These are phyloP conservation scores for Vanderwaltozyma yarrowii DNA, from an alignment of 805 yeast genomes.

Conservation along the genomic window DNA sequence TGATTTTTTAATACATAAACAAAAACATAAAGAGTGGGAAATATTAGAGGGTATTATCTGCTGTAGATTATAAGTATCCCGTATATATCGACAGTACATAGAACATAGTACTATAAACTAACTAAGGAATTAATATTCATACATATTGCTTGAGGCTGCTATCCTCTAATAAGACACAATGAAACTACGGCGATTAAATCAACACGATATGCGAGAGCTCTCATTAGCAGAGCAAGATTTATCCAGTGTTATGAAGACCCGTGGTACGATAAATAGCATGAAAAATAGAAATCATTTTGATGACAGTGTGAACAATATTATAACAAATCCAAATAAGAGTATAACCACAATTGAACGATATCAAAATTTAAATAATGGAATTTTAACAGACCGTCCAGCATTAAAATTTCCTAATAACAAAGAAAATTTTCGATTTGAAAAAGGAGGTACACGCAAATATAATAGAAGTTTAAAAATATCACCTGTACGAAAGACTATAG, in stretches of 20 bases:
- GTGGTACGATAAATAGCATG: neutral
- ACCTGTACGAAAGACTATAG: neutral
- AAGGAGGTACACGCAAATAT: neutral
- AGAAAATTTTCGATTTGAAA: neutral
- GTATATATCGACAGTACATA: no score
- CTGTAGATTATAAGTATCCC: no score
- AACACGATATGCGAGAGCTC: constrained; percentile 1
- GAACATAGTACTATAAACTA: no score
- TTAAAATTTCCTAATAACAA: neutral
- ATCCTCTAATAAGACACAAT: neutral
- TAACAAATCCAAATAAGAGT: no score
- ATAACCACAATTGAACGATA: no score
- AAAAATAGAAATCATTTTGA: no score
- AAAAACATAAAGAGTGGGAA: no score
- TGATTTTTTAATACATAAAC: no score
- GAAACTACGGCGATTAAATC: neutral
- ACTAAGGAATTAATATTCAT: neutral
- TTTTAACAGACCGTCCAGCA: no score
- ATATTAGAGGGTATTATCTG: no score
- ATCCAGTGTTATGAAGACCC: neutral
- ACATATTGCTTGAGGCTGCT: neutral
- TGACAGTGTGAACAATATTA: no score
- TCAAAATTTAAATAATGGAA: no score
- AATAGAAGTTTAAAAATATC: constrained; percentile 2
- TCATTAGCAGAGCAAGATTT: constrained; percentile 1